Conservation (phyloP, 1,284 basidiomycete genomes). For the Papiliotrema laurentii region DNA sequence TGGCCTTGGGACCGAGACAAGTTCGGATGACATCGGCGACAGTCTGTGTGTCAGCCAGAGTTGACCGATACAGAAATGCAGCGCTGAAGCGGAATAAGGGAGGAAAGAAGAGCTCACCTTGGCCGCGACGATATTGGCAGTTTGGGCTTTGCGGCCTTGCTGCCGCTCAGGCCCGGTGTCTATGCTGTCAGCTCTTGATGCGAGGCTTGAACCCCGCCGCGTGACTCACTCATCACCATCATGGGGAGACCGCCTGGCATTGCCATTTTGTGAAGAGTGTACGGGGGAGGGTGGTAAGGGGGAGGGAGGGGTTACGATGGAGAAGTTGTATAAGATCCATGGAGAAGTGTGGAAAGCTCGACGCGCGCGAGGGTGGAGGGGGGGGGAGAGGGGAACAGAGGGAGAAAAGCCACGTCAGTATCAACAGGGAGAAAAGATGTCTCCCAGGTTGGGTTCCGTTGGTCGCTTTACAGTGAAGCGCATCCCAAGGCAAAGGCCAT, state of each 20-base stretch:
- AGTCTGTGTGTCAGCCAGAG: conserved; percentile 56
- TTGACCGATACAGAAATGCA: not conserved
- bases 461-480: too few species aligned
- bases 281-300: not conserved
- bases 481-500: too few species aligned
- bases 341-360: too few species aligned
- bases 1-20: conserved; percentile 94
- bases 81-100: not conserved
- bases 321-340: not conserved
- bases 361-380: too few species aligned
- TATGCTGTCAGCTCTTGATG: conserved; percentile 42
- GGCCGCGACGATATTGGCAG: conserved; percentile 94
- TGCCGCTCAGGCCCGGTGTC: conserved; percentile 91
- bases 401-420: too few species aligned
- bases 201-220: not conserved
- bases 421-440: too few species aligned
- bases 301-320: not conserved
- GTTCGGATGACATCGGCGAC: conserved; percentile 99
- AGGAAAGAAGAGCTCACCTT: conserved; percentile 59
- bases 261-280: conserved; percentile 8
- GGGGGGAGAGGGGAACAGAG: too few species aligned
- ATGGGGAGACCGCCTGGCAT: conserved; percentile 46
- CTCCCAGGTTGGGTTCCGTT: too few species aligned
- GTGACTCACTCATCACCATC: conserved; percentile 52
- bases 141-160: conserved; percentile 90